Evolutionary conservation across 2,329 filamentous ascomycete species (phyloP).

Genomic region (Aspergillus sp.): DNA sequence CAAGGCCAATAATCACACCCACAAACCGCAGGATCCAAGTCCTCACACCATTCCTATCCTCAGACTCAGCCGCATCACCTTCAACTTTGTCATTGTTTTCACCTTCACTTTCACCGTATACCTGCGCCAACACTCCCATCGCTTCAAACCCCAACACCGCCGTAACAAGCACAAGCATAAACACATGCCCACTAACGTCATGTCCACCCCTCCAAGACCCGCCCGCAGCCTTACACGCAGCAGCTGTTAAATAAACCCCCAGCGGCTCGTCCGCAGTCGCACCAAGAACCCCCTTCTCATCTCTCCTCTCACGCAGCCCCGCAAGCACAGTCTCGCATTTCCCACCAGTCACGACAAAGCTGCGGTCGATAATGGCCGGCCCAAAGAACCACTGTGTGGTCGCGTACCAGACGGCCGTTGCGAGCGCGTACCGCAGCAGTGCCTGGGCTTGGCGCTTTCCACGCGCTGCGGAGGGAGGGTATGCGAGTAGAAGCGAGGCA

Average conservation of each 20-base stretch:
- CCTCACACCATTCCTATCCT: slow-evolving; percentile 44
- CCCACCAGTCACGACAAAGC: slow-evolving; percentile 85
- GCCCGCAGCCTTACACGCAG: slow-evolving; percentile 78
- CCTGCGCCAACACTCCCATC: slow-evolving; percentile 55
- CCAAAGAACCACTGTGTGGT: slow-evolving; percentile 98
- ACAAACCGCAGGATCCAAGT: slow-evolving; percentile 54
- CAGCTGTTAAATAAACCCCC: slow-evolving; percentile 61
- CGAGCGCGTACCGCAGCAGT: slow-evolving; percentile 64
- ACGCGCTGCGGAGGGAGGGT: slow-evolving; percentile 54
- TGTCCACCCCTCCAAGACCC: slow-evolving; percentile 90
- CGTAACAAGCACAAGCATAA: slow-evolving; percentile 82
- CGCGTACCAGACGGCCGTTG: slow-evolving; percentile 78
- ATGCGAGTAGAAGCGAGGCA: slow-evolving; percentile 65
- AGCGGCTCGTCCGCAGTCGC: slow-evolving; percentile 31
- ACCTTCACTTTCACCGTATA: slow-evolving; percentile 36
- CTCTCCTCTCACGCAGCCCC: slow-evolving; percentile 34
- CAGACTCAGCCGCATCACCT: neutral
- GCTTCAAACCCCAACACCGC: slow-evolving; percentile 81
- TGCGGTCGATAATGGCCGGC: slow-evolving; percentile 81
- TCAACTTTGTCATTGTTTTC: slow-evolving; percentile 25
- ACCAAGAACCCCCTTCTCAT: slow-evolving; percentile 4
- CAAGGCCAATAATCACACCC: slow-evolving; percentile 65
- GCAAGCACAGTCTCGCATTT: slow-evolving; percentile 63
- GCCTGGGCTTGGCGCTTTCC: slow-evolving; percentile 58
- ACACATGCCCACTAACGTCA: slow-evolving; percentile 94